Evolutionary conservation across 108 stramenopile species (phyloP).

Genomic region (Skeletonema menzelii): DNA sequence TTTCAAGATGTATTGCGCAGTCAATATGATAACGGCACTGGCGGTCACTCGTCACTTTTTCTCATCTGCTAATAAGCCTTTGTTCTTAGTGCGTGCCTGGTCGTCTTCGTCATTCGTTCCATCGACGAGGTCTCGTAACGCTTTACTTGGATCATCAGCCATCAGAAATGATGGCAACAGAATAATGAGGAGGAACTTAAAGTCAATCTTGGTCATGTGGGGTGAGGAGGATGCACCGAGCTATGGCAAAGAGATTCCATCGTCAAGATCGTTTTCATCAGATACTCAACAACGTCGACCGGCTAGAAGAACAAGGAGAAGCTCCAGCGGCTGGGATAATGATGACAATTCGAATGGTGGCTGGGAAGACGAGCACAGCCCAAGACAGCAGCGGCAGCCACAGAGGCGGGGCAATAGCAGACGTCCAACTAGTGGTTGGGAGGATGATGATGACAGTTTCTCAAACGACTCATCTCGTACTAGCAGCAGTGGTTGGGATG

Average conservation of each 20-base stretch:
- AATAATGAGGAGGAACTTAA: neutral
- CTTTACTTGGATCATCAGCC: neutral
- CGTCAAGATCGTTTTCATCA: conserved; percentile 2
- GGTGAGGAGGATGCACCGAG: conserved; percentile 22
- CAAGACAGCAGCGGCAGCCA: neutral
- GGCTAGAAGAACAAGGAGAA: conserved; percentile 3
- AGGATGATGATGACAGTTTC: neutral
- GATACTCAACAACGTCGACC: conserved; percentile 6
- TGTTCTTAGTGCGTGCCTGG: neutral
- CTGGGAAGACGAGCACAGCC: neutral
- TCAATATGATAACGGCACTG: neutral
- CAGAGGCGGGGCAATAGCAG: neutral
- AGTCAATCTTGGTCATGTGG: conserved; percentile 17
- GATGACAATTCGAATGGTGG: conserved; percentile 21
- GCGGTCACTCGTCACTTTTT: neutral
- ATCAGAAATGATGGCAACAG: neutral
- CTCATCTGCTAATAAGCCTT: neutral
- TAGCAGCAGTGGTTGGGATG: conserved; percentile 5
- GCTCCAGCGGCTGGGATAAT: conserved; percentile 15
- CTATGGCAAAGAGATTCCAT: neutral
- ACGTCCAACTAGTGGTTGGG: neutral
- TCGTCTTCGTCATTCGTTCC: neutral
- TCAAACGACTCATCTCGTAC: neutral
- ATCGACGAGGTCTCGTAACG: neutral
- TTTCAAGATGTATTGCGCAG: neutral